Evolutionary conservation across 1,139 yeast species (phyloP).

Genomic region (Yamadazyma dushanensis): DNA sequence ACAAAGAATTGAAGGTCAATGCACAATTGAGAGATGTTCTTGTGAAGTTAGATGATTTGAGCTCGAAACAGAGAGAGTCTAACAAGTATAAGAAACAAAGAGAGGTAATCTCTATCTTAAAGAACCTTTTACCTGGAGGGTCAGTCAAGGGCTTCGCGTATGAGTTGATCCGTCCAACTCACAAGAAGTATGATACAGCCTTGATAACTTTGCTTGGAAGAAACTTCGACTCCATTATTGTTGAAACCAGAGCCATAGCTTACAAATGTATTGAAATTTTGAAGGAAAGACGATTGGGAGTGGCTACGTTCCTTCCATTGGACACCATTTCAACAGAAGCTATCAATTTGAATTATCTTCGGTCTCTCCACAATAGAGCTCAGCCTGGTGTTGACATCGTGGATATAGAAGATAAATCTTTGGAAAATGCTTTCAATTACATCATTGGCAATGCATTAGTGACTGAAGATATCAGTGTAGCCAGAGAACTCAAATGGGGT

Average conservation of each 20-base stretch:
- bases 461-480: conserved; percentile 70
- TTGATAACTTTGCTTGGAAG: conserved; percentile 79
- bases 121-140: conserved; percentile 62
- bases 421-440: conserved; percentile 79
- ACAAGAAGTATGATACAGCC: conserved; percentile 73
- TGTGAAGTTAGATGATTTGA: conserved; percentile 64
- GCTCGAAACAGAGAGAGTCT: conserved; percentile 75
- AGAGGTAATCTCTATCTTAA: conserved; percentile 69
- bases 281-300: conserved; percentile 84
- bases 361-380: conserved; percentile 57
- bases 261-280: conserved; percentile 79
- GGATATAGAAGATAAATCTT: conserved; percentile 58
- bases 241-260: conserved; percentile 74
- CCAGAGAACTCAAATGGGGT: conserved; percentile 75
- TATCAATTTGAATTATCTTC: conserved; percentile 54
- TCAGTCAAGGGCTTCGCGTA: conserved; percentile 79
- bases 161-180: conserved; percentile 79
- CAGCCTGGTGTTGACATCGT: conserved; percentile 74
- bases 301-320: conserved; percentile 85
- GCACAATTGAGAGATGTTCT: conserved; percentile 66
- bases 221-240: conserved; percentile 79
- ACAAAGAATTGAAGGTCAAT: conserved; percentile 56
- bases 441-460: conserved; percentile 80
- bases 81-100: conserved; percentile 65
- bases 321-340: conserved; percentile 65